A percentile compares a stretch with the other conserved stretches of the same genome.
These are phyloP conservation scores for Boeremia lycopersici DNA, from an alignment of 2,329 filamentous ascomycete species.

Conservation along the genomic window DNA sequence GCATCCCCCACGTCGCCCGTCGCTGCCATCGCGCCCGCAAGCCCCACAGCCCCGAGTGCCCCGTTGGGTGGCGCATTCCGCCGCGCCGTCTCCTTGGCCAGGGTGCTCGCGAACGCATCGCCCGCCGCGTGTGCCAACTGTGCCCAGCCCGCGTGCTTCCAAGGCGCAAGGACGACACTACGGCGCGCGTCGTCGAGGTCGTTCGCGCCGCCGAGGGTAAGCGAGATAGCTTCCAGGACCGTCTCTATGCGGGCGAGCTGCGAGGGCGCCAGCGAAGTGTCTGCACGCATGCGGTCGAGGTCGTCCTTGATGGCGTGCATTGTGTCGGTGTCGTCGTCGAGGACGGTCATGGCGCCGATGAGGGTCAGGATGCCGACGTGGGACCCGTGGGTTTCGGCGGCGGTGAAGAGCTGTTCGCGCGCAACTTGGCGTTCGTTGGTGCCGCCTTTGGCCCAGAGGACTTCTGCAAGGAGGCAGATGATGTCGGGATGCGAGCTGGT, in stretches of 20 bases:
- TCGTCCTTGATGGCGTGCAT: constrained; percentile 81
- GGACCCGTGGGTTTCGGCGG: constrained; percentile 73
- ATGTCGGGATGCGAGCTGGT: constrained; percentile 79
- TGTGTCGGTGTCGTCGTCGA: constrained; percentile 80
- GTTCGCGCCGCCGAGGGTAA: constrained; percentile 55
- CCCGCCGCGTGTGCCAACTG: constrained; percentile 66
- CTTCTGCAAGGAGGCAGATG: constrained; percentile 84
- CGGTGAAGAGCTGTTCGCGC: constrained; percentile 77
- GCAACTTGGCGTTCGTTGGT: constrained; percentile 76
- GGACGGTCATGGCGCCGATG: constrained; percentile 79
- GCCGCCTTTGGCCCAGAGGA: constrained; percentile 88
- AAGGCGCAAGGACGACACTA: constrained; percentile 81
- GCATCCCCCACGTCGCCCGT: constrained; percentile 75
- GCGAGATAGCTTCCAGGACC: constrained; percentile 75
- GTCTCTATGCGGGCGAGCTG: constrained; percentile 75
- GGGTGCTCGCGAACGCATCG: constrained; percentile 65
- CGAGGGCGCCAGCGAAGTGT: constrained; percentile 64
- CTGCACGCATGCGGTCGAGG: constrained; percentile 73
- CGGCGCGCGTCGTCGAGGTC: constrained; percentile 70
- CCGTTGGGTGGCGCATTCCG: constrained; percentile 76
- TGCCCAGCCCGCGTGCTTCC: constrained; percentile 80
- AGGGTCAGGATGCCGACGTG: constrained; percentile 82
- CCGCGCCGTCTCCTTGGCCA: constrained; percentile 80
- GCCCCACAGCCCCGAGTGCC: constrained; percentile 67
- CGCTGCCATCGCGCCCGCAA: constrained; percentile 75